A percentile compares a stretch with the other conserved stretches of the same genome.
Evolutionary conservation across 2,329 filamentous ascomycete species (phyloP).

Genomic region (Colletotrichum acutatum): DNA sequence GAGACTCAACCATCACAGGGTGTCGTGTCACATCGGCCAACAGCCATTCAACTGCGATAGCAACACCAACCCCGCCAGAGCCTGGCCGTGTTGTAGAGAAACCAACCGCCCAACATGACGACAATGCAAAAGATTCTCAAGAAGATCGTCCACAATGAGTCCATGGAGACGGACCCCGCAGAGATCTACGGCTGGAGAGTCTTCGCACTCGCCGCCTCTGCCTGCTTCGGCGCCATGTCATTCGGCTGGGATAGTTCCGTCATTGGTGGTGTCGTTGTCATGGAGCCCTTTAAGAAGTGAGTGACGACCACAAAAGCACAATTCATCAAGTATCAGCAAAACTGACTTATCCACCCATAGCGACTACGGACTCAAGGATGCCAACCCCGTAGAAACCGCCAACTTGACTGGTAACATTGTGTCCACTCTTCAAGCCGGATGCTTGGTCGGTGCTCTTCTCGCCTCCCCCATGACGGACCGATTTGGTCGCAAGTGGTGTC

Average conservation of each 20-base stretch:
- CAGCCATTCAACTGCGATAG: background rate
- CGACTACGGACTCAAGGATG: conserved; percentile 38
- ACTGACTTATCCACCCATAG: conserved; percentile 60
- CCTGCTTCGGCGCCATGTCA: conserved; percentile 62
- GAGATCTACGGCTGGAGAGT: conserved; percentile 78
- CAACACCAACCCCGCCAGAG: conserved; percentile 29
- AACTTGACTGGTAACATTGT: conserved; percentile 40
- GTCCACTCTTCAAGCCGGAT: conserved; percentile 43
- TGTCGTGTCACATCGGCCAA: conserved; percentile 17
- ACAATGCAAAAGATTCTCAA: conserved; percentile 43
- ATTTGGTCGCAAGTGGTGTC: conserved; percentile 54
- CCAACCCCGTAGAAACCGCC: conserved; percentile 32
- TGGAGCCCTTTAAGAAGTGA: conserved; percentile 66
- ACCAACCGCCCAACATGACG: conserved; percentile 28
- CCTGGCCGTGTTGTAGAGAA: conserved; percentile 28
- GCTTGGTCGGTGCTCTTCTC: conserved; percentile 43
- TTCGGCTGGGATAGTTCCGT: conserved; percentile 74
- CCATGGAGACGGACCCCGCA: conserved; percentile 73
- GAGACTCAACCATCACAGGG: conserved; percentile 19
- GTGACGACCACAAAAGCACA: conserved; percentile 24
- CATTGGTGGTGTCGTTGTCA: conserved; percentile 73
- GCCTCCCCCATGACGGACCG: conserved; percentile 52
- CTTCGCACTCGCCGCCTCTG: conserved; percentile 70
- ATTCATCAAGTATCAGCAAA: conserved; percentile 40
- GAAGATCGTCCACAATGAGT: conserved; percentile 63